Percentiles rank a stretch among this genome's conserved stretches.
phyloP scores from a whole-genome alignment of 148 eudicot genomes.

The Silene uniflora region DNA sequence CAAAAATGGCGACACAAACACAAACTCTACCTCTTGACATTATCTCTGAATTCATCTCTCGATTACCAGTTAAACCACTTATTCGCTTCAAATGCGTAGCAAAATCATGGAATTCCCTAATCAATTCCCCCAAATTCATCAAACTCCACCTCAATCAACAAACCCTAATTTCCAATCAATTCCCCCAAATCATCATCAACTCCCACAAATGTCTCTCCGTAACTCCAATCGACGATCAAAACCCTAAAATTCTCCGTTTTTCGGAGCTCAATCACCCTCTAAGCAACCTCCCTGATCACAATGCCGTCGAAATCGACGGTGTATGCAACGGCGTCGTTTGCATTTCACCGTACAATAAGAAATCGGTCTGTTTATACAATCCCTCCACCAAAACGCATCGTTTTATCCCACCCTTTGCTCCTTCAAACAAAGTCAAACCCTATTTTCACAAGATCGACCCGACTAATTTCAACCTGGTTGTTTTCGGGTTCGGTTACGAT shows the following conservation, averaged over 20 bases:
- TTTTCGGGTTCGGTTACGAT: constrained; percentile 21
- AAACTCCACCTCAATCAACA: constrained; percentile 9
- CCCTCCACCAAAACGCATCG: constrained; percentile 16
- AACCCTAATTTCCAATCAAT: neutral
- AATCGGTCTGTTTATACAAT: constrained; percentile 6
- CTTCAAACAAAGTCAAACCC: neutral
- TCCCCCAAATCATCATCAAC: too few relatives aligned
- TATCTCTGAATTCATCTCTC: constrained; percentile 12
- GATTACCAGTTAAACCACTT: constrained; percentile 16
- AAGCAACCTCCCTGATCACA: neutral
- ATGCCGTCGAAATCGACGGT: neutral
- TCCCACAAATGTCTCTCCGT: constrained; percentile 2
- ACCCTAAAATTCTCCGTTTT: neutral
- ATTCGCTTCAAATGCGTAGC: constrained; percentile 6
- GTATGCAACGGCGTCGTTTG: constrained; percentile 1
- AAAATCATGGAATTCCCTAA: constrained; percentile 21
- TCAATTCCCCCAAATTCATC: constrained; percentile 22
- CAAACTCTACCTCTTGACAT: too few relatives aligned
- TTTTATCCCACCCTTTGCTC: neutral
- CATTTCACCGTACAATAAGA: constrained; percentile 1
- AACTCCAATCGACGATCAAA: neutral
- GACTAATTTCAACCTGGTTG: neutral
- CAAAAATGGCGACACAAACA: neutral
- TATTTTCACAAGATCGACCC: neutral
- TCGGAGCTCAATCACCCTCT: constrained; percentile 1